These are phyloP conservation scores for Osmozyma mogii DNA, from an alignment of 805 yeast species.

Conservation along the genomic window DNA sequence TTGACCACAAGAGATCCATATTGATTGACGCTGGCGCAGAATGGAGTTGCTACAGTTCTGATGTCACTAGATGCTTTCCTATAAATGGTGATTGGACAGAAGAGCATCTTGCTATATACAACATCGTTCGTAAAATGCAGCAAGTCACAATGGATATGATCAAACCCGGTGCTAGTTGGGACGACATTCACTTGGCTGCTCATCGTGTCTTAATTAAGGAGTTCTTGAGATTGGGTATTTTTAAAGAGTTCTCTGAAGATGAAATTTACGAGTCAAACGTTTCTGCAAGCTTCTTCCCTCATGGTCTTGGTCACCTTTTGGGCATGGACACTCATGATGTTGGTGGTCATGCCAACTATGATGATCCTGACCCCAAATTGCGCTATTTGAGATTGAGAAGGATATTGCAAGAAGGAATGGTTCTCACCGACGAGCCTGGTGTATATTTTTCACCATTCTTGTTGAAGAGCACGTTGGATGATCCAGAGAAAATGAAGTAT, in stretches of 20 bases:
- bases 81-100: conserved; percentile 81
- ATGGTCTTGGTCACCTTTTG: conserved; percentile 87
- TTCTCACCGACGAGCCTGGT: conserved; percentile 93
- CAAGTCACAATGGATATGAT: conserved; percentile 57
- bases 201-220: conserved; percentile 70
- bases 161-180: conserved; percentile 83
- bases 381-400: conserved; percentile 78
- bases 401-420: conserved; percentile 65
- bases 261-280: conserved; percentile 66
- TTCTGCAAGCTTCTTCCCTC: conserved; percentile 83
- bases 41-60: conserved; percentile 88
- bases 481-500: conserved; percentile 41
- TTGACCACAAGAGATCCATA: conserved; percentile 49
- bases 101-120: conserved; percentile 79
- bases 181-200: conserved; percentile 69
- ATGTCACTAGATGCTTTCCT: conserved; percentile 94
- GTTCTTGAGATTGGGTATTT: conserved; percentile 69
- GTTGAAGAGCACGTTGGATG: conserved; percentile 52
- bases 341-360: conserved; percentile 81
- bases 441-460: conserved; percentile 81
- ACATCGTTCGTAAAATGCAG: conserved; percentile 80
- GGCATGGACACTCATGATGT: conserved; percentile 98
- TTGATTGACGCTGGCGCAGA: conserved; percentile 97
- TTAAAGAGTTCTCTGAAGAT: conserved; percentile 48
- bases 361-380: conserved; percentile 72